These are phyloP conservation scores for Amanita fuliginea DNA, from an alignment of 768 basidiomycete species.

Conservation along the genomic window DNA sequence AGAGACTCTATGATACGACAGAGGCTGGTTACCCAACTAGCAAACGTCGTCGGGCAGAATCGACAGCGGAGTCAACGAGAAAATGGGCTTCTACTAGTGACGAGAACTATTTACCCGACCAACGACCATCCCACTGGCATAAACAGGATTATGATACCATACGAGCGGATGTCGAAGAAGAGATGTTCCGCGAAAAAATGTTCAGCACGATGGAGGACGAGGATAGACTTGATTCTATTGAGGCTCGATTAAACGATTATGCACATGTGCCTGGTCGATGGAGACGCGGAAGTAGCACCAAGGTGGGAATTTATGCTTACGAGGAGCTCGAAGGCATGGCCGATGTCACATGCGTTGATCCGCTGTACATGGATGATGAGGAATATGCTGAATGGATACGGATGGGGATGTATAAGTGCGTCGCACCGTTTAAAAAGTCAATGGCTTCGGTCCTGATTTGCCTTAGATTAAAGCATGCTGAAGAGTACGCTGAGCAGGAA, in stretches of 20 bases:
- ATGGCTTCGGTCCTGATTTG: neutral
- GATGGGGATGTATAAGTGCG: constrained; percentile 74
- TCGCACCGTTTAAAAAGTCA: neutral
- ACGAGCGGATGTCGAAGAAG: constrained; percentile 48
- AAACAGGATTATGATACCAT: constrained; percentile 38
- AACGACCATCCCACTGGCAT: constrained; percentile 12
- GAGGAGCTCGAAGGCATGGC: constrained; percentile 20
- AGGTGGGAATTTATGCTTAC: constrained; percentile 13
- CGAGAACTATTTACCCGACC: constrained; percentile 19
- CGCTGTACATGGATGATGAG: constrained; percentile 63
- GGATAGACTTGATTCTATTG: constrained; percentile 50
- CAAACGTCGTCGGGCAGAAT: constrained; percentile 16
- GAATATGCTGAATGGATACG: constrained; percentile 85
- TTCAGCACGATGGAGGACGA: constrained; percentile 66
- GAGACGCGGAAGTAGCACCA: constrained; percentile 23
- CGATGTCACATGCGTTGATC: constrained; percentile 31
- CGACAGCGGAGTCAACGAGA: constrained; percentile 9
- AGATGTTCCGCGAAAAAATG: constrained; percentile 62
- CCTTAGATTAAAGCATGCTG: constrained; percentile 53
- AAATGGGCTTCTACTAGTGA: constrained; percentile 45
- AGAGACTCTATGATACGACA: constrained; percentile 11
- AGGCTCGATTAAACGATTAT: constrained; percentile 56
- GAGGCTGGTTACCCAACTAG: constrained; percentile 12
- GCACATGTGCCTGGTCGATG: constrained; percentile 68
- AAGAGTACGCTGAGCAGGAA: constrained; percentile 52